A percentile compares a stretch with the other conserved stretches of the same genome.
These are phyloP conservation scores for Malus sieversii DNA, from an alignment of 306 rosid species.

Conservation along the genomic window DNA sequence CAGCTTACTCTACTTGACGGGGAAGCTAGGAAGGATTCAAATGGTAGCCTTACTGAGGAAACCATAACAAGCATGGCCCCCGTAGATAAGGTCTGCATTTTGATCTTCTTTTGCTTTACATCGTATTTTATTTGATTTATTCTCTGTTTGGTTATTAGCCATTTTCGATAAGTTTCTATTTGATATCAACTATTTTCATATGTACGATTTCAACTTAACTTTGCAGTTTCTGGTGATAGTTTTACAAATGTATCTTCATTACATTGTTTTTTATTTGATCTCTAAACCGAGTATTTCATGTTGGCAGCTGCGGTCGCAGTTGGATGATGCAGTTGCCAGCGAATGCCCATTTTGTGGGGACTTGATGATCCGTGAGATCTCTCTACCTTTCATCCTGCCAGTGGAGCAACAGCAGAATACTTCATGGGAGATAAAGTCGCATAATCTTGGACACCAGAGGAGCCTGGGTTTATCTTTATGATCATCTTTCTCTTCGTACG, in stretches of 20 bases:
- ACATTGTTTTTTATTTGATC: too few species aligned
- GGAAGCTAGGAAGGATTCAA: conserved; percentile 74
- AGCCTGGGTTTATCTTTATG: conserved; percentile 48
- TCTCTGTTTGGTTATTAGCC: not conserved
- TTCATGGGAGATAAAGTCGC: conserved; percentile 80
- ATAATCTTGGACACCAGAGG: conserved; percentile 60
- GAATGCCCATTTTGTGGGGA: conserved; percentile 97
- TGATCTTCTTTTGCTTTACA: not conserved
- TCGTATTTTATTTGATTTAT: conserved; percentile 14
- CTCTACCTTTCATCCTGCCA: conserved; percentile 59
- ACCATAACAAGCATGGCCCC: conserved; percentile 66
- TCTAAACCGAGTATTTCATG: not conserved
- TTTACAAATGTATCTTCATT: too few species aligned
- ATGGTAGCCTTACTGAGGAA: conserved; percentile 62
- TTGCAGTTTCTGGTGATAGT: not conserved
- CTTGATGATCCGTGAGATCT: conserved; percentile 86
- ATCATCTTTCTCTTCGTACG: conserved; percentile 10
- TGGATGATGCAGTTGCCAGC: conserved; percentile 90
- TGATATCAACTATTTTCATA: not conserved
- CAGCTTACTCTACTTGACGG: conserved; percentile 80
- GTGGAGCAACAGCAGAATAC: conserved; percentile 59
- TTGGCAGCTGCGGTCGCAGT: conserved; percentile 79
- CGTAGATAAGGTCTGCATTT: conserved; percentile 65
- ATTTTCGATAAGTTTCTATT: not conserved
- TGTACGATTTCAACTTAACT: not conserved